A percentile compares a stretch with the other conserved stretches of the same genome.
phyloP scores from a whole-genome alignment of 257 asterid genomes.

The Fraxinus cuspidata region DNA sequence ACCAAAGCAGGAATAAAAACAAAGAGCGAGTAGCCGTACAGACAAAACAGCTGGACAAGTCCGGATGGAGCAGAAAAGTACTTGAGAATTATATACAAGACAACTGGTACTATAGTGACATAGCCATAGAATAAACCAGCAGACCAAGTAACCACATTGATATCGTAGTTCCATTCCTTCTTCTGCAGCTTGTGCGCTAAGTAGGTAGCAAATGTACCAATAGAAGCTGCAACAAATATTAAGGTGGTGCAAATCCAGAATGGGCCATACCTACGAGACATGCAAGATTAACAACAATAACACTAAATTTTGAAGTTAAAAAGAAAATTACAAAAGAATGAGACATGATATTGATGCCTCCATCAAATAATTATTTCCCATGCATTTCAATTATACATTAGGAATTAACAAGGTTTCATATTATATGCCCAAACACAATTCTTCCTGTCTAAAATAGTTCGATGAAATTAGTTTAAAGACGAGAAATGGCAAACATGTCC shows the following conservation, averaged over 20 bases:
- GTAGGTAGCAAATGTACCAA: constrained; percentile 92
- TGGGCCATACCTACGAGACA: constrained; percentile 79
- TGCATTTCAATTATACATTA: not conserved
- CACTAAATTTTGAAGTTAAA: constrained; percentile 20
- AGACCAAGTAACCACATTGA: constrained; percentile 89
- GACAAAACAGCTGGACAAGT: constrained; percentile 83
- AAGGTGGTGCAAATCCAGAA: constrained; percentile 99
- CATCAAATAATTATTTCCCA: not conserved
- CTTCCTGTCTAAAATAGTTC: not conserved
- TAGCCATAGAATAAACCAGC: constrained; percentile 96
- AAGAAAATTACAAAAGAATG: not conserved
- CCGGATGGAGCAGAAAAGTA: constrained; percentile 98
- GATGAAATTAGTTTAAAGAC: not conserved
- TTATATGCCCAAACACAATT: not conserved
- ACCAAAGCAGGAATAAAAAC: constrained; percentile 98
- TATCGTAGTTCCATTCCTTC: constrained; percentile 87
- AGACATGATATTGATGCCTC: not conserved
- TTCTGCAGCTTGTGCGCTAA: constrained; percentile 80
- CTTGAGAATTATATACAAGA: constrained; percentile 78
- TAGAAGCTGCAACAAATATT: constrained; percentile 94
- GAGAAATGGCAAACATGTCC: not conserved
- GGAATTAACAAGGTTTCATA: not conserved
- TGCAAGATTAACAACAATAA: constrained; percentile 9
- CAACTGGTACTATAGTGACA: constrained; percentile 74
- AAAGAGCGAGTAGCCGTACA: constrained; percentile 92